Evolutionary conservation across 2,329 filamentous ascomycete species (phyloP), one percentile per base, ranked within the genome.

Genomic region (Trichoderma sp.): DNA sequence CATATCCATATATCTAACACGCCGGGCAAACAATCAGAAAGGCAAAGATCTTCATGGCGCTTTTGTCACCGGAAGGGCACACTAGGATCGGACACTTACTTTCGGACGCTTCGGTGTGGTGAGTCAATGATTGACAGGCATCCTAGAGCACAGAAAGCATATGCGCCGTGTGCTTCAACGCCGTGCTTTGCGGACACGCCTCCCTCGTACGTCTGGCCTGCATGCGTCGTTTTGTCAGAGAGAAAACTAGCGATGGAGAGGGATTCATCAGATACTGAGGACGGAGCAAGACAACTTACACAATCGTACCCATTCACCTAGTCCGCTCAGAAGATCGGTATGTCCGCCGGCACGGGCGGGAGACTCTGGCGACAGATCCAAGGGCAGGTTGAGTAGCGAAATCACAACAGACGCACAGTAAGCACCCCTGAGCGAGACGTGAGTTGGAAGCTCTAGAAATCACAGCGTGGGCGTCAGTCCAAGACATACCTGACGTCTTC

Each of bases 151-250:
- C 94, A 97, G 78, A 98, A 98, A 28, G 94, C 92, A 79, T 98
- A 99, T 69, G 92, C 95, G 67, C 95, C 95, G 78, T 99, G 95
- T 63, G 94, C 95, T 82, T 99, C 95, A 68, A 90, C 88, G 66
- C 89, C 90, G 60, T 93, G 95, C 68, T 90, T 89, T 64, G 88
- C 90, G 69, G 91, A 93, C 70, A 99, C 93, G 56, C 95, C 95
- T 69, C 95, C 95, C 80, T 99, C 95, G 77, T 90, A 97, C 12
- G 92, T 96, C 83, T 98, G 94, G 75, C 91, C 90, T 92, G 45
- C 63, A 67, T 64, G 24, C 7, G n/a, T n/a, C 15, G 21, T 45
- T 44, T 19, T 19, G 48, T 45, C 39, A 45, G 43, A n/a, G 28
- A 48, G 21, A 58, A 7, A 30, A 30, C 34, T 17, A 30, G 50